Percentiles rank a stretch among this genome's conserved stretches.
Evolutionary conservation across 2,329 filamentous ascomycete species (phyloP).

Genomic region (Emergomyces pasteurianus): DNA sequence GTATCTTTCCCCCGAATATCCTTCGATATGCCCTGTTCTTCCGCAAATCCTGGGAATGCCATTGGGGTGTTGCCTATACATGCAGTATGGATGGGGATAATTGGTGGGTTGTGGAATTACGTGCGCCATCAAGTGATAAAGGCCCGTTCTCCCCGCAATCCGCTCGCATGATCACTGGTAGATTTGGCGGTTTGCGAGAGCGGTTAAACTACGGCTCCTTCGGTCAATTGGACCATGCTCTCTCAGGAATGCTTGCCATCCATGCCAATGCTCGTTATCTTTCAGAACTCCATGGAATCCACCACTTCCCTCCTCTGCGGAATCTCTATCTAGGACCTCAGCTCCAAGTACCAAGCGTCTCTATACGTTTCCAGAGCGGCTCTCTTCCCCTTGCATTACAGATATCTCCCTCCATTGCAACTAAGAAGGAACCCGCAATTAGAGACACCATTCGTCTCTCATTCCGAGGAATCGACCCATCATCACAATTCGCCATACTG

Average conservation of each 20-base stretch:
- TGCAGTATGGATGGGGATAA: conserved; percentile 61
- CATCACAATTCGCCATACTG: conserved; percentile 21
- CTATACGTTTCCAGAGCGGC: conserved; percentile 21
- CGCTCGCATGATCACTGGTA: conserved; percentile 21
- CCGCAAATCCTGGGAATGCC: conserved; percentile 51
- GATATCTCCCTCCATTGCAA: conserved; percentile 17
- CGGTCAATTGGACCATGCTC: conserved; percentile 23
- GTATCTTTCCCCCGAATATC: conserved; percentile 51
- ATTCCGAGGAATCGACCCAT: conserved; percentile 27
- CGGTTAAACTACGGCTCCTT: conserved; percentile 19
- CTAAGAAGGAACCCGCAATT: conserved; percentile 19
- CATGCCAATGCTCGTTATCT: conserved; percentile 19
- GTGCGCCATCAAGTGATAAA: neutral
- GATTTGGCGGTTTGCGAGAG: conserved; percentile 14
- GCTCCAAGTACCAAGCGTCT: conserved; percentile 25
- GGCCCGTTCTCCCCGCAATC: conserved; percentile 13
- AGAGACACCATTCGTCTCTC: conserved; percentile 26
- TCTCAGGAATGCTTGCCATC: conserved; percentile 27
- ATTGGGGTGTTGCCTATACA: conserved; percentile 62
- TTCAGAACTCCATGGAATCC: neutral
- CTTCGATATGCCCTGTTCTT: conserved; percentile 59
- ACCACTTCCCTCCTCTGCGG: conserved; percentile 17
- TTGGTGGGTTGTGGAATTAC: conserved; percentile 57
- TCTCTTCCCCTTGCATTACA: conserved; percentile 21
- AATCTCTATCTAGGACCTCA: conserved; percentile 20